Base-by-base conservation (phyloP, 768 basidiomycete species). In the Suillus alpinus region DNA sequence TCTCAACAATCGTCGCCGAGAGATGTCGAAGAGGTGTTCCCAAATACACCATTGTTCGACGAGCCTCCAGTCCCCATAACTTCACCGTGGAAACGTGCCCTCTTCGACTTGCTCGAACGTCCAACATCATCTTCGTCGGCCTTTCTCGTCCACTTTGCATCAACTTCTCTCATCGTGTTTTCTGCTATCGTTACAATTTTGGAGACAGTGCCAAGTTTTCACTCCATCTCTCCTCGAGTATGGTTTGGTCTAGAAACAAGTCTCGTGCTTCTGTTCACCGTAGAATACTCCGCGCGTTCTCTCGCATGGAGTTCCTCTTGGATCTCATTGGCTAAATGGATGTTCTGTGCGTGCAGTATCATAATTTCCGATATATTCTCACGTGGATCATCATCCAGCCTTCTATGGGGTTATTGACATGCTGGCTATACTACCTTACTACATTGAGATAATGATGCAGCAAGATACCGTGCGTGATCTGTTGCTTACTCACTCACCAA, bases 201-300 rank as follows among this genome's bases (percentile, higher is more conserved):
- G 29, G 91, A 93, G 72, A 93, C 92, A 0, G 86, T 93, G 1
- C 91, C 89, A 0, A 81, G 84, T 1, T 86, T 92, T 64, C 90
- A 90, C 69, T 81, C 82, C 10, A 84, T 87, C 3, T 83, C 86
- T 3, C 84, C 82, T 14, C 78, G 86, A 40, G 77, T 89, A 7
- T 93, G 94, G 86, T 96, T 96, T 63, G 94, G 94, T 1, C 70
- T 94, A 23, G 94, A 95, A 76, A 94, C 93, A 18, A 86, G 82
- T 56, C 73, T 95, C 10, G 94, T 95, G 29, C 85, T 87, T 52
- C 71, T 95, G 3, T 96, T 95, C 72, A 95, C 94, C 0, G 79
- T 93, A 60, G 94, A 97, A 73, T 95, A 92, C 69, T 71, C 88
- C 31, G 84, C 83, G 13, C 78, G 91, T 39, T 84, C 84, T 68